phyloP scores from a whole-genome alignment of 177 flowering plant genomes.

The Telopea speciosissima region DNA sequence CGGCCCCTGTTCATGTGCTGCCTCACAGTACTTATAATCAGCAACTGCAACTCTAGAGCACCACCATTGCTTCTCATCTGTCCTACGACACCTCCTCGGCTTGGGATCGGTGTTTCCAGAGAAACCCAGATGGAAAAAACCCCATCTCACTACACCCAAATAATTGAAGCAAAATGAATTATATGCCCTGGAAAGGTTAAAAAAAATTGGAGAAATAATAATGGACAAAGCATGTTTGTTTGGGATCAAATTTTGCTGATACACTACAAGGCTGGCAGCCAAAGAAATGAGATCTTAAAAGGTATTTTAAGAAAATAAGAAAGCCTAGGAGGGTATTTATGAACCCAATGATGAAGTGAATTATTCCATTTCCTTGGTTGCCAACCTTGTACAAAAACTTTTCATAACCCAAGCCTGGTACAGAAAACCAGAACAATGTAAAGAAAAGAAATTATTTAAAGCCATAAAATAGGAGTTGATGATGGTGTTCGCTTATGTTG shows the following conservation, averaged over 20 bases:
- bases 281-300: too few species aligned
- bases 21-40: conserved; percentile 82
- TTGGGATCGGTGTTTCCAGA: conserved; percentile 70
- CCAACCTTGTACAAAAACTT: too few species aligned
- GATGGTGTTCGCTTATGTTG: too few species aligned
- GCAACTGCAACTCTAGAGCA: conserved; percentile 79
- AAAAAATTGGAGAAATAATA: too few species aligned
- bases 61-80: conserved; percentile 97
- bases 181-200: background rate
- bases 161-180: background rate
- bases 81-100: conserved; percentile 84
- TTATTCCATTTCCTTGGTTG: conserved; percentile 43
- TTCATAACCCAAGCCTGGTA: conserved; percentile 40
- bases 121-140: conserved; percentile 69
- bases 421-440: conserved; percentile 7
- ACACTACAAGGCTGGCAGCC: too few species aligned
- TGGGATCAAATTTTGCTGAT: too few species aligned
- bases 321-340: too few species aligned
- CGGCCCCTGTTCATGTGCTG: conserved; percentile 89
- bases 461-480: too few species aligned
- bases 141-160: conserved; percentile 58
- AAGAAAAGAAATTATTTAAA: background rate
- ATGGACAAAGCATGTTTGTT: too few species aligned
- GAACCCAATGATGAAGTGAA: conserved; percentile 75
- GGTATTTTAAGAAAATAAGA: too few species aligned